A percentile compares a stretch with the other conserved stretches of the same genome.
phyloP scores from a whole-genome alignment of 1,284 basidiomycete species.

The Cryptococcus depauperatus region DNA sequence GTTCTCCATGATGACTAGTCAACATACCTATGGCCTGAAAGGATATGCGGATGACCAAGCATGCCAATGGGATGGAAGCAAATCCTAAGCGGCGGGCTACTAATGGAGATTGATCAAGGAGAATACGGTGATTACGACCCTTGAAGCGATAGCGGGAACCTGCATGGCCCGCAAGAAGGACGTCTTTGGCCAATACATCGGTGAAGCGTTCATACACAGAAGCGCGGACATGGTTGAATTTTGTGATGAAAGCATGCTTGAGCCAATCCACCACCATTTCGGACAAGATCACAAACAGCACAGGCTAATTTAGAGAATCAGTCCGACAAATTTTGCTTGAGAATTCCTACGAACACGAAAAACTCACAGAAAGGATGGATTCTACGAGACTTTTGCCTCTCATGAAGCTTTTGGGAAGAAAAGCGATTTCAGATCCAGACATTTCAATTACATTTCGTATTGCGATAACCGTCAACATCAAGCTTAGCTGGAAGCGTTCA shows the following conservation, averaged over 20 bases:
- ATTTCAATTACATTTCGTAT: slow-evolving; percentile 94
- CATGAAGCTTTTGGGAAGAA: slow-evolving; percentile 77
- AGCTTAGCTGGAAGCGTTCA: slow-evolving; percentile 84
- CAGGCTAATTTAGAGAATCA: slow-evolving; percentile 56
- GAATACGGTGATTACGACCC: slow-evolving; percentile 48
- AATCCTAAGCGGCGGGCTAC: slow-evolving; percentile 91
- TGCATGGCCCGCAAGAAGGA: slow-evolving; percentile 62
- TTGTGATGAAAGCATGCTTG: slow-evolving; percentile 98
- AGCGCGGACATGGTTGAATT: slow-evolving; percentile 88
- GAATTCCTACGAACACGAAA: slow-evolving; percentile 54
- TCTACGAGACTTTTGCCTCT: slow-evolving; percentile 60
- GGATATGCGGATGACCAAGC: slow-evolving; percentile 79
- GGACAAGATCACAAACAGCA: slow-evolving; percentile 78
- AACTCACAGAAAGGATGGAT: slow-evolving; percentile 79
- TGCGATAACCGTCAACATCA: slow-evolving; percentile 89
- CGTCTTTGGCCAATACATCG: slow-evolving; percentile 90
- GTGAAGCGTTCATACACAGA: slow-evolving; percentile 93
- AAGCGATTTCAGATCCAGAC: slow-evolving; percentile 73
- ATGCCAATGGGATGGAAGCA: slow-evolving; percentile 83
- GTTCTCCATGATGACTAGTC: slow-evolving; percentile 40
- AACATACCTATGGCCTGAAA: slow-evolving; percentile 66
- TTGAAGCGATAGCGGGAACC: slow-evolving; percentile 6
- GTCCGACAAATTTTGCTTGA: slow-evolving; percentile 2
- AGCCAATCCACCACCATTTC: slow-evolving; percentile 98
- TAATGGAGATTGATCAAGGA: slow-evolving; percentile 91